phyloP scores from a whole-genome alignment of 2,329 filamentous ascomycete species.

The Colletotrichum sp. region DNA sequence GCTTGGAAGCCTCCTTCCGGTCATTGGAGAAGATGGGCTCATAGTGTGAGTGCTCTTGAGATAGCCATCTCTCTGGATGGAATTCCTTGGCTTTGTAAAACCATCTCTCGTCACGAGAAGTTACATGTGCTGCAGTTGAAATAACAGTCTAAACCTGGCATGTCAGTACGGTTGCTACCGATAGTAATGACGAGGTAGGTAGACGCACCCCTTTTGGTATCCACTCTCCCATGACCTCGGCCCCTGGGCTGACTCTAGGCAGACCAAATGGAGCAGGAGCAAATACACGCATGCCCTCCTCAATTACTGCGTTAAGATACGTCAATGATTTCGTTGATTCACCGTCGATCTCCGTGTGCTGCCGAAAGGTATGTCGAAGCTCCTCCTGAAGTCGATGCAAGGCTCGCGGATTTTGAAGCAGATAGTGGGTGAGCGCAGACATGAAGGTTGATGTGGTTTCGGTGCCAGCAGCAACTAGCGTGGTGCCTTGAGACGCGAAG shows the following conservation, averaged over 20 bases:
- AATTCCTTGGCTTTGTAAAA: constrained; percentile 2
- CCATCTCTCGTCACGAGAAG: constrained; percentile 2
- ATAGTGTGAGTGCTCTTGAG: background rate
- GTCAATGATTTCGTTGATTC: background rate
- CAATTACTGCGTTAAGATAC: background rate
- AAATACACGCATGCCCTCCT: constrained; percentile 9
- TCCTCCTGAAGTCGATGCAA: background rate
- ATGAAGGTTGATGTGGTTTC: constrained; percentile 5
- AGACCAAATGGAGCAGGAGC: background rate
- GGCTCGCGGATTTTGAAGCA: background rate
- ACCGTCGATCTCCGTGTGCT: background rate
- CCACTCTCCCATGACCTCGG: background rate
- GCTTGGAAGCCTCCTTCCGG: background rate
- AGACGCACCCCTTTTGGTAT: background rate
- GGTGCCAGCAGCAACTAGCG: background rate
- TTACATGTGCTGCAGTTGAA: background rate
- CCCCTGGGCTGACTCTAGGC: background rate
- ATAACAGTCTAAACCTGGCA: background rate
- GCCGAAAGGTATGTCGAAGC: background rate
- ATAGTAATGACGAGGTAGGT: background rate
- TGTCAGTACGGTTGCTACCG: background rate
- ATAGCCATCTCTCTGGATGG: constrained; percentile 2
- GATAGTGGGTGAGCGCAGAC: background rate
- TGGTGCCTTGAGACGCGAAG: background rate
- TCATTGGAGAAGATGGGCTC: background rate